Evolutionary conservation across 1,284 basidiomycete genomes (phyloP), one percentile per base, ranked within the genome.

Genomic region (Cryptococcus maquisensis): DNA sequence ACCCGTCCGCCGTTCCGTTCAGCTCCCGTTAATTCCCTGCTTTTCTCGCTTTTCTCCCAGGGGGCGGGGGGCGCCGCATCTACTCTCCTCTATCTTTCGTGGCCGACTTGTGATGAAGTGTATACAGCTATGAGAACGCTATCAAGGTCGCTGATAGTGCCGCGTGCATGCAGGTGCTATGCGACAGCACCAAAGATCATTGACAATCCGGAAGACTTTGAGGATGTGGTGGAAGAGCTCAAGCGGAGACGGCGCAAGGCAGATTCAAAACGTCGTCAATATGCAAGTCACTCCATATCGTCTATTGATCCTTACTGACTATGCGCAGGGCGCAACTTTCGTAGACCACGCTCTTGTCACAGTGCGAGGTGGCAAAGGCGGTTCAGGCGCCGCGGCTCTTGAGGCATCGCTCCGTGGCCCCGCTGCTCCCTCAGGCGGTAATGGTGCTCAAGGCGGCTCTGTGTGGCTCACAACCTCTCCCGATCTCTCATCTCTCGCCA

Each of bases 351-450:
- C 88, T 50, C 79, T 89, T 40, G 80, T 93, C 15, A 85, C 84
- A 28, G 80, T 92, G 24, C 81, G 86, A 51, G 89, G 82, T 67
- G 90, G 88, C 44, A 85, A 82, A 68, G 92, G 91, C 21, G 88
- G 90, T 0, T 79, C 89, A 51, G 90, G 90, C 18, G 88, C 88
- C 58, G 86, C 86, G 15, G 87, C 88, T 3, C 90, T 92, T 63
- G 84, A 88, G 65, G 84, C 86, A 55, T 86, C 88, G 76, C 88
- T 86, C 68, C 83, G 83, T 56, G 82, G 85, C 0, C 83, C 84
- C 57, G 90, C 91, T 0, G 89, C 90, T 0, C 89, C 92, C 0
- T 90, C 88, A 10, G 93, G 93, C 1, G 93, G 92, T 1, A 87
- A 88, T 60, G 93, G 94, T 18, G 93, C 91, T 0, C 81, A 82